phyloP scores from a whole-genome alignment of 2,329 filamentous ascomycete genomes.

The Stachybotrys chlorohalonatus region DNA sequence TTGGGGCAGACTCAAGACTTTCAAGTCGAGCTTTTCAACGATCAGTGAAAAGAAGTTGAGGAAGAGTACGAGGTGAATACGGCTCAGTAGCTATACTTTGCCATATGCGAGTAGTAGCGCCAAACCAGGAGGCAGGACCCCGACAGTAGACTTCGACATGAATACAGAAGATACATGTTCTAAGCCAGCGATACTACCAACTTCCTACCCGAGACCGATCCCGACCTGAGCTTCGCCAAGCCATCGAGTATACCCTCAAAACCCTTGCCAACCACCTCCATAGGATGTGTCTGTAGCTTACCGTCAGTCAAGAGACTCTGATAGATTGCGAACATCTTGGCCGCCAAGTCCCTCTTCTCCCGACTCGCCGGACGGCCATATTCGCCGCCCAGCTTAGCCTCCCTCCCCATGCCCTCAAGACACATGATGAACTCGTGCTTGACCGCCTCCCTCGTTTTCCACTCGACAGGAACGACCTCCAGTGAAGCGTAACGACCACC shows the following conservation, averaged over 20 bases:
- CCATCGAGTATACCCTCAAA: background rate
- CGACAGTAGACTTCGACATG: too few relatives aligned
- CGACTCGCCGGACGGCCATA: background rate
- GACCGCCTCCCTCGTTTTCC: background rate
- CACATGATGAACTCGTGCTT: background rate
- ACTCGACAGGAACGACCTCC: background rate
- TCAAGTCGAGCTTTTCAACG: too few relatives aligned
- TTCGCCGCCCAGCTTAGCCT: background rate
- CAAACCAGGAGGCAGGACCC: too few relatives aligned
- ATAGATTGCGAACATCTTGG: background rate
- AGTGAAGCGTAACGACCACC: slow-evolving; percentile 5
- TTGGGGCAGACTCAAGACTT: too few relatives aligned
- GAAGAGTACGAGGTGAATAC: too few relatives aligned
- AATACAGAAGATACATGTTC: background rate
- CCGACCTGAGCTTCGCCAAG: background rate
- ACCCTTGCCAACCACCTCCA: background rate
- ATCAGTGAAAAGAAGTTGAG: too few relatives aligned
- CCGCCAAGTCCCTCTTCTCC: background rate
- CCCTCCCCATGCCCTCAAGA: background rate
- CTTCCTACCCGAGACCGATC: background rate
- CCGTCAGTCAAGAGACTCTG: background rate
- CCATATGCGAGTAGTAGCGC: too few relatives aligned
- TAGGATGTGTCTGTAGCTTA: background rate
- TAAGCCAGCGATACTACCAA: background rate
- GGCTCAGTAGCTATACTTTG: too few relatives aligned